These are phyloP conservation scores for Peronospora farinosa DNA, from an alignment of 352 stramenopile species.

Conservation along the genomic window DNA sequence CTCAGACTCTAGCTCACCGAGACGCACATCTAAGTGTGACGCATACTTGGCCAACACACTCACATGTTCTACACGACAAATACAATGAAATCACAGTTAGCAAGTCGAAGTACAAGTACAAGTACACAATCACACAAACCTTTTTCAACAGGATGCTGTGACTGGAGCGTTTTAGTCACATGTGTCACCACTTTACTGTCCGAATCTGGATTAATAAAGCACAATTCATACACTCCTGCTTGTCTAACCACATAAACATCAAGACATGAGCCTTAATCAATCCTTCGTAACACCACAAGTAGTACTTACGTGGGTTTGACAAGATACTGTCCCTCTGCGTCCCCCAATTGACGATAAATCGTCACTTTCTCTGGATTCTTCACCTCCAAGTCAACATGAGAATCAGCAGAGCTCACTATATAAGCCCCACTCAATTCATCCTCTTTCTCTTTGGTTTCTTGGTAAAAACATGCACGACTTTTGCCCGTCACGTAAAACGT, in stretches of 20 bases:
- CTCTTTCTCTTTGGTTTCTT: slow-evolving; percentile 61
- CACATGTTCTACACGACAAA: slow-evolving; percentile 49
- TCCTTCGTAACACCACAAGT: not conserved
- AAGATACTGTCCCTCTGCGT: slow-evolving; percentile 68
- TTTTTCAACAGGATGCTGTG: slow-evolving; percentile 73
- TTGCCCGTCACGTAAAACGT: slow-evolving; percentile 58
- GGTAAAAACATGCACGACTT: slow-evolving; percentile 56
- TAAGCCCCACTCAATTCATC: slow-evolving; percentile 64
- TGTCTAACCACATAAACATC: slow-evolving; percentile 28
- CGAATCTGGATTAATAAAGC: slow-evolving; percentile 68
- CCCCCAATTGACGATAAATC: slow-evolving; percentile 49
- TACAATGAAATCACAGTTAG: not conserved
- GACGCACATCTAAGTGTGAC: slow-evolving; percentile 70
- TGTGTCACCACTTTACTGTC: slow-evolving; percentile 75
- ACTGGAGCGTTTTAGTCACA: slow-evolving; percentile 73
- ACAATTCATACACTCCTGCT: slow-evolving; percentile 56
- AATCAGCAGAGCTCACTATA: slow-evolving; percentile 64
- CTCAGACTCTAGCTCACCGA: slow-evolving; percentile 75
- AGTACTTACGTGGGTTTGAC: slow-evolving; percentile 47
- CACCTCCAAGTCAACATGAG: slow-evolving; percentile 67
- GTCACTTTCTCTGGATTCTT: slow-evolving; percentile 57
- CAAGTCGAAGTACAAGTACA: not conserved
- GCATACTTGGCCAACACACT: slow-evolving; percentile 77
- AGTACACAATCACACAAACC: slow-evolving; percentile 30
- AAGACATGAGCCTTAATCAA: not conserved